phyloP scores from a whole-genome alignment of 208 protist species.

The Paratrypanosoma confusum region DNA sequence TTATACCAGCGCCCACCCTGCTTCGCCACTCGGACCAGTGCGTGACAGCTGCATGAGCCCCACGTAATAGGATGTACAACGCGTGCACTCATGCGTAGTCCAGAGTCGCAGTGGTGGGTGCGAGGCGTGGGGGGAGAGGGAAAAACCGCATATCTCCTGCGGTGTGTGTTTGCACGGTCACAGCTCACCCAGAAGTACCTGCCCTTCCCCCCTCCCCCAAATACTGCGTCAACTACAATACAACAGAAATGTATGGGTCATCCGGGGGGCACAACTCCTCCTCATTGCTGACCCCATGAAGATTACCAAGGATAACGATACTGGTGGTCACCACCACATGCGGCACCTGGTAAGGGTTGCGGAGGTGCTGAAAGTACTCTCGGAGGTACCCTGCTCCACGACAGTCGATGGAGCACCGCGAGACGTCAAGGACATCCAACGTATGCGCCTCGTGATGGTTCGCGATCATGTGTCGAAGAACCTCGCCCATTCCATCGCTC shows the following conservation, averaged over 20 bases:
- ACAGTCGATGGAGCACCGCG: conserved; percentile 48
- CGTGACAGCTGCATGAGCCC: too few relatives aligned
- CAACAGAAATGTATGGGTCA: conserved; percentile 12
- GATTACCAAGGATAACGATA: conserved; percentile 61
- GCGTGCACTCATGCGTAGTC: too few relatives aligned
- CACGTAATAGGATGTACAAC: too few relatives aligned
- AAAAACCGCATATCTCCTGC: too few relatives aligned
- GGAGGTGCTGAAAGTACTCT: conserved; percentile 41
- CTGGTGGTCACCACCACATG: conserved; percentile 25
- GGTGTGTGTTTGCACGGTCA: too few relatives aligned
- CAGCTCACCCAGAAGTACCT: too few relatives aligned
- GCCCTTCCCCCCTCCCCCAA: too few relatives aligned
- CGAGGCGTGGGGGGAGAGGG: too few relatives aligned
- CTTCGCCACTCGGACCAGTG: too few relatives aligned
- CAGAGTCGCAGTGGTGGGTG: too few relatives aligned
- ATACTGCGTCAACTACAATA: too few relatives aligned
- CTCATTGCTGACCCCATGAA: conserved; percentile 17
- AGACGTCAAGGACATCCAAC: conserved; percentile 58
- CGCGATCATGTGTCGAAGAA: conserved; percentile 52
- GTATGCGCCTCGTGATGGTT: conserved; percentile 29
- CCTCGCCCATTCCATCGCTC: conserved; percentile 24
- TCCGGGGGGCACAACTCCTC: conserved; percentile 6
- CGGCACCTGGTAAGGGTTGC: conserved; percentile 8
- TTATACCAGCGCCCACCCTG: too few relatives aligned
- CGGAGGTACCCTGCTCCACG: conserved; percentile 14